Evolutionary conservation across 2,329 filamentous ascomycete species (phyloP).

Genomic region (Coniella vitis): DNA sequence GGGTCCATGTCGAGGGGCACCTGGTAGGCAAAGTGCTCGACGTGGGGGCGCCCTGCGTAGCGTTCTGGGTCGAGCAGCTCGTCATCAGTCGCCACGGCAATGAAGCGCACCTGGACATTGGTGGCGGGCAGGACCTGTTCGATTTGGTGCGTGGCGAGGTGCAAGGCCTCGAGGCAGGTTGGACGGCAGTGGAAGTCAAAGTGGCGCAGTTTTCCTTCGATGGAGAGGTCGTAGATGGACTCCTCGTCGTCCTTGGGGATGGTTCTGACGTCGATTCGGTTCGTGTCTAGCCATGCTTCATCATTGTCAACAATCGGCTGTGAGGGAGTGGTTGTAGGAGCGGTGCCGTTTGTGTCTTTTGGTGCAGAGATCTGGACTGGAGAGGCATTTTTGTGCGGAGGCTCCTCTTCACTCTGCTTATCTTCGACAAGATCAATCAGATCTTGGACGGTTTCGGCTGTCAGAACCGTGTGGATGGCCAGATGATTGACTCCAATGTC

Average conservation of each 20-base stretch:
- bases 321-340: no score
- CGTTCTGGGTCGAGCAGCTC: slow-evolving; percentile 1
- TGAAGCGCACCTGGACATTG: background rate
- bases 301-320: no score
- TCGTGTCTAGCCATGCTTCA: background rate
- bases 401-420: background rate
- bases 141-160: background rate
- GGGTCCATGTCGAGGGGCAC: slow-evolving; percentile 11
- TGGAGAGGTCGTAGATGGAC: background rate
- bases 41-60: slow-evolving; percentile 9
- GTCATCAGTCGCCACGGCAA: background rate
- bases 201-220: background rate
- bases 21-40: slow-evolving; percentile 15
- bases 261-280: background rate
- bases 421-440: background rate
- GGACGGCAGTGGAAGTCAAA: background rate
- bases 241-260: background rate
- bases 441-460: background rate
- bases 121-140: background rate
- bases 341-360: no score
- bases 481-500: background rate
- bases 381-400: background rate
- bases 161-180: background rate
- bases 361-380: background rate
- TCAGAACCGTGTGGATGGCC: background rate